Conservation (phyloP, 768 basidiomycete species). For the Mycena indigotica region DNA sequence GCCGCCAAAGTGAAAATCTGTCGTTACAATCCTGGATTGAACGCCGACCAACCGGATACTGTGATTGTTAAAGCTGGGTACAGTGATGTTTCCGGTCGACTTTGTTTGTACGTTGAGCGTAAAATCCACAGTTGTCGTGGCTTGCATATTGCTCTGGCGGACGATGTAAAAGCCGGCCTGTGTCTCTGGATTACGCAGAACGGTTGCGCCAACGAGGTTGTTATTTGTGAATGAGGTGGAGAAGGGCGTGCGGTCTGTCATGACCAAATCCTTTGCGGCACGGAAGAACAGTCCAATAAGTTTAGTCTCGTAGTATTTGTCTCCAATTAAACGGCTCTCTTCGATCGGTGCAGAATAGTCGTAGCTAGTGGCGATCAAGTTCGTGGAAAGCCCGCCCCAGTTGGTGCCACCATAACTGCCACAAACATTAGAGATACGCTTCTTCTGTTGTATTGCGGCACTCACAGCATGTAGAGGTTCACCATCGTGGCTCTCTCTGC, state of each 20-base stretch:
- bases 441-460: neutral
- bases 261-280: conserved; percentile 54
- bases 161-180: conserved; percentile 51
- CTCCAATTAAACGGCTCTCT: conserved; percentile 48
- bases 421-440: neutral
- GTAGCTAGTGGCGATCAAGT: conserved; percentile 41
- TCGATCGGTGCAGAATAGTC: conserved; percentile 58
- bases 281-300: conserved; percentile 58
- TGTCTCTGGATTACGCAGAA: conserved; percentile 53
- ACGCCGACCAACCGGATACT: conserved; percentile 44
- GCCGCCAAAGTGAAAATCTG: conserved; percentile 57
- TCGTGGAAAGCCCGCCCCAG: conserved; percentile 19
- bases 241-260: conserved; percentile 54
- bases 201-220: conserved; percentile 40
- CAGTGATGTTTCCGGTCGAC: conserved; percentile 37
- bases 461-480: conserved; percentile 18
- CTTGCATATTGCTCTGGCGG: conserved; percentile 52
- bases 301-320: conserved; percentile 60
- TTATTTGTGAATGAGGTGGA: conserved; percentile 30
- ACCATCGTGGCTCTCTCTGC: conserved; percentile 15
- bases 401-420: conserved; percentile 12
- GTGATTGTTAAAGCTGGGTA: conserved; percentile 42
- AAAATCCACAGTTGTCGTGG: conserved; percentile 43
- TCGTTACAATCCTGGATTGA: conserved; percentile 54
- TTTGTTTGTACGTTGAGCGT: conserved; percentile 47